Evolutionary conservation across 2,329 filamentous ascomycete species (phyloP).

Genomic region (Anisogramma anomala): DNA sequence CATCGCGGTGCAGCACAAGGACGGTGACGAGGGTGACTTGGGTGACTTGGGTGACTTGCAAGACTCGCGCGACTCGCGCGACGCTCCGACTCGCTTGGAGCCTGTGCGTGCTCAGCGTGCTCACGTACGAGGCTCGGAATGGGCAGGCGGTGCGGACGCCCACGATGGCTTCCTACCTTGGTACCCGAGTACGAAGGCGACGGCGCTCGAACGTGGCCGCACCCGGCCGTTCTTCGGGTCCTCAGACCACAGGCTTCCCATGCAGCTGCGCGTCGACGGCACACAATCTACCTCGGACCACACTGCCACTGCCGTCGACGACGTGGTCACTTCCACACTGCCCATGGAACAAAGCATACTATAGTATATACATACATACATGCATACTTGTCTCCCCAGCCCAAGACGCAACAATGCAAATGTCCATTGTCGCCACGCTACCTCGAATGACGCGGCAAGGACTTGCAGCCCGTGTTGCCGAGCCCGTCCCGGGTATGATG

Average conservation of each 20-base stretch:
- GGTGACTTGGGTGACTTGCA: too few species aligned
- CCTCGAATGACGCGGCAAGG: not conserved
- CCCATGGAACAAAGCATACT: too few species aligned
- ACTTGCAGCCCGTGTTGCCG: not conserved
- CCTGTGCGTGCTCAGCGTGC: not conserved
- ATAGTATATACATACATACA: too few species aligned
- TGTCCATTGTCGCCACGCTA: not conserved
- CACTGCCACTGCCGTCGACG: too few species aligned
- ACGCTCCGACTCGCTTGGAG: not conserved
- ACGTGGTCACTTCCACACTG: not conserved
- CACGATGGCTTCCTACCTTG: slow-evolving; percentile 12
- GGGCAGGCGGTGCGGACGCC: not conserved
- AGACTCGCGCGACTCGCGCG: not conserved
- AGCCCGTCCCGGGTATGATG: slow-evolving; percentile 8
- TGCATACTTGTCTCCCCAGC: too few species aligned
- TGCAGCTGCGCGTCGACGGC: not conserved
- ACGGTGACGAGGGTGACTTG: too few species aligned
- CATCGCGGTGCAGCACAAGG: too few species aligned
- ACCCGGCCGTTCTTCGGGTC: too few species aligned
- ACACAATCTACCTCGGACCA: too few species aligned
- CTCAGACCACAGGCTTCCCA: not conserved
- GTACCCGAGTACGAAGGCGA: not conserved
- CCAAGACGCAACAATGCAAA: too few species aligned
- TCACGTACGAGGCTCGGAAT: slow-evolving; percentile 1
- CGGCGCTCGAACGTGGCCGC: too few species aligned